Evolutionary conservation across 768 basidiomycete species (phyloP).

Genomic region (Tylopilus rubrobrunneus): DNA sequence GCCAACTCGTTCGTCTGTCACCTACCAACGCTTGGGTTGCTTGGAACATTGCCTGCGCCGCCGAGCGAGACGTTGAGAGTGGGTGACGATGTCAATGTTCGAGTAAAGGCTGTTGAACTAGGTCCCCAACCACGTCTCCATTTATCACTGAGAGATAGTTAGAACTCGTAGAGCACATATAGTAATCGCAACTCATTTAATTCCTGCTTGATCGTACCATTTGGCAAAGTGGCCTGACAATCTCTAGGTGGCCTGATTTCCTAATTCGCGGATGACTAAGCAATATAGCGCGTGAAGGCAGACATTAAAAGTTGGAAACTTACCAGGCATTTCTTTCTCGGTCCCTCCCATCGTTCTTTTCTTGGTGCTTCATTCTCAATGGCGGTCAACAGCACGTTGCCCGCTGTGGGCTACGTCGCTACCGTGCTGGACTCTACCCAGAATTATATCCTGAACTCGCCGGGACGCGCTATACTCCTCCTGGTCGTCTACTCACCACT

Average conservation of each 20-base stretch:
- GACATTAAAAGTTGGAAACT: slow-evolving; percentile 2
- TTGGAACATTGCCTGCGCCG: slow-evolving; percentile 13
- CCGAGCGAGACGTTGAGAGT: slow-evolving; percentile 13
- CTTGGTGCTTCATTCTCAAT: slow-evolving; percentile 15
- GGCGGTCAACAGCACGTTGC: slow-evolving; percentile 22
- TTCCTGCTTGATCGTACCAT: no score
- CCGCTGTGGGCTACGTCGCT: slow-evolving; percentile 25
- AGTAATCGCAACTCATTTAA: background rate
- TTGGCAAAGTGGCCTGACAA: slow-evolving; percentile 17
- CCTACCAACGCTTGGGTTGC: slow-evolving; percentile 25
- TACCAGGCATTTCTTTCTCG: background rate
- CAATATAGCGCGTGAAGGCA: background rate
- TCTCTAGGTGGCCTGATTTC: background rate
- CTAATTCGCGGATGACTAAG: slow-evolving; percentile 25
- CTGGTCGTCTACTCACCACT: slow-evolving; percentile 63
- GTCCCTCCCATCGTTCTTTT: background rate
- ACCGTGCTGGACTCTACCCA: slow-evolving; percentile 14
- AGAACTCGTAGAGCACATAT: background rate
- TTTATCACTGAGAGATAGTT: slow-evolving; percentile 12
- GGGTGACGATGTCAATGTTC: slow-evolving; percentile 27
- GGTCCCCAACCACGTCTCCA: slow-evolving; percentile 28
- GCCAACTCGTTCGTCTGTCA: slow-evolving; percentile 19
- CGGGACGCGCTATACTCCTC: slow-evolving; percentile 33
- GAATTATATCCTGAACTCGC: slow-evolving; percentile 20
- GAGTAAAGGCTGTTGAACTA: slow-evolving; percentile 25